Evolutionary conservation across 2,329 filamentous ascomycete genomes (phyloP), one percentile per base, ranked within the genome.

Genomic region (Saccharata proteae): DNA sequence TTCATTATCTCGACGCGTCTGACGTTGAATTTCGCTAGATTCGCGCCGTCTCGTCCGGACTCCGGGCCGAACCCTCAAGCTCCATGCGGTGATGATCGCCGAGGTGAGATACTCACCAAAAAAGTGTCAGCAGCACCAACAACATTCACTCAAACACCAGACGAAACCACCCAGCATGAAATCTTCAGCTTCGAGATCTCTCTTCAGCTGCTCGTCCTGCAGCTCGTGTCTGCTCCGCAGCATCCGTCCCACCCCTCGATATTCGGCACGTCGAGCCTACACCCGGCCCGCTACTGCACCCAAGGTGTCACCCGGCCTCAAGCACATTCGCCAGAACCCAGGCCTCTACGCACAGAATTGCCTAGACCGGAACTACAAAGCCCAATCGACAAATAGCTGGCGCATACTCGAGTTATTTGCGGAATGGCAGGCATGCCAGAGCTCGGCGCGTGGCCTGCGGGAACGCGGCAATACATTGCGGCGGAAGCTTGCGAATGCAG

Each of bases 271-370:
- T 46, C 34, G 63, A 51, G 34, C 40, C 14, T 65, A 59, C 39
- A 57, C 57, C 3, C 67, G 77, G 22, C 80, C 80, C 4, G 65
- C 79, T 2, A 77, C 71, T 31, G 85, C 82, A 10, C 85, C 84
- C 8, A 88, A 83, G 52, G 74, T 82, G 16, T 70, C 70, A 27
- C 69, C 92, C 42, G 80, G 94, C 60, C 69, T 93, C 51, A 88
- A 83, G 54, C 79, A 90, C 59, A 93, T 98, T 53, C 85, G 86
- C 36, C 71, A 84, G 48, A 81, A 92, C 56, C 74, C 80, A 11
- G 72, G 77, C 10, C 67, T 92, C 11, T 81, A 94, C 63, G 71
- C 80, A 44, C 66, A 78, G 42, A 96, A 92, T 49, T 93, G 83
- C 57, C 53, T 79, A 37, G 77, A 85, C 43, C 76, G 90, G 43